Evolutionary conservation across 352 stramenopile species (phyloP).

Genomic region (Globisporangium cederbergense): DNA sequence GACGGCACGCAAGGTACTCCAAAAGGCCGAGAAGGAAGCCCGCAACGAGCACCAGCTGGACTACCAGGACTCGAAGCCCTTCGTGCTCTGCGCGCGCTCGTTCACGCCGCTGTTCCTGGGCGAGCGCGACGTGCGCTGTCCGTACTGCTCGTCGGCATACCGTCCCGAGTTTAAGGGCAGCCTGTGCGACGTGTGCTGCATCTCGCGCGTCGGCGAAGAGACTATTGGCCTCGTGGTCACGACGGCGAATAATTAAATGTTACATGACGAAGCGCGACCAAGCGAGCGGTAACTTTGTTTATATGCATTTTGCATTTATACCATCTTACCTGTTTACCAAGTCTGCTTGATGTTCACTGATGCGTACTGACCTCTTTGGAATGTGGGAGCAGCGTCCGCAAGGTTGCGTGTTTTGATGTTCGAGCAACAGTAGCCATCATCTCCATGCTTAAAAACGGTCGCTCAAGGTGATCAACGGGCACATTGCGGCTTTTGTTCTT

Average conservation of each 20-base stretch:
- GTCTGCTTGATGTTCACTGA: not conserved
- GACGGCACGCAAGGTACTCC: constrained; percentile 96
- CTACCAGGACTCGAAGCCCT: constrained; percentile 97
- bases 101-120: constrained; percentile 96
- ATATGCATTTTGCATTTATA: not conserved
- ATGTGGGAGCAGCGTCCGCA: not conserved
- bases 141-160: constrained; percentile 95
- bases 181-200: constrained; percentile 91
- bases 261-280: not conserved
- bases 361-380: not conserved
- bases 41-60: constrained; percentile 97
- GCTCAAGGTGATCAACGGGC: not conserved
- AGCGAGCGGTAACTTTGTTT: not conserved
- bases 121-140: constrained; percentile 88
- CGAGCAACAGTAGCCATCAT: not conserved
- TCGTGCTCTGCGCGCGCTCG: constrained; percentile 92
- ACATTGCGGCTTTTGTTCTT: not conserved
- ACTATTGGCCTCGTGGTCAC: constrained; percentile 94
- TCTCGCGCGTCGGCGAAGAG: constrained; percentile 93
- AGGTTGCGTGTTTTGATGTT: not conserved
- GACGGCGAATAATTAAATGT: constrained; percentile 21
- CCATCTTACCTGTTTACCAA: not conserved
- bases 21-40: constrained; percentile 98
- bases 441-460: not conserved
- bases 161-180: constrained; percentile 80